Base-by-base conservation (phyloP, 2,329 filamentous ascomycete genomes). In the Pseudogymnoascus sp. region DNA sequence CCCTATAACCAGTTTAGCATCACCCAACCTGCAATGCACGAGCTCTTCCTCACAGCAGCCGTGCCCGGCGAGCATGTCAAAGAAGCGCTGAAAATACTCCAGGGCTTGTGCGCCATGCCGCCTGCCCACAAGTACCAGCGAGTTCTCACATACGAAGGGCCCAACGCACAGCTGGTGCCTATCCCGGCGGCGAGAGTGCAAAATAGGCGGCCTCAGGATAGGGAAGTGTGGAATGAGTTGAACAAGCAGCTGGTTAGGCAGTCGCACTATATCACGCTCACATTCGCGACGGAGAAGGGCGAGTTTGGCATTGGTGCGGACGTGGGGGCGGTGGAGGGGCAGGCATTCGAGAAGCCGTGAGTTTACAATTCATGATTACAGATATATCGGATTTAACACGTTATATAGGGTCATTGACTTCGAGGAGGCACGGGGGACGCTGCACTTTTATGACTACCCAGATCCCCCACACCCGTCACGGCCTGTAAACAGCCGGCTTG, bases 361-460 rank as follows among this genome's bases (percentile, higher is more conserved):
- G 61, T 62, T 26, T 11, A 49, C 1, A 4, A 29, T 39, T 10
- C 7, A 11, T 16, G 55, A 11, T 52, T 59, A 59, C 21, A 35
- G 62, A 64, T 5, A 59, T 7, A 55, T 29, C 21, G n/a, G 14
- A 60, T 31, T 41, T 65, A 37, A 65, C 19, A 60, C 26, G 26
- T 29, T 63, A 12, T 60, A 5, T n/a, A 67, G 66, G 16, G 29
- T 61, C 12, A 62, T 66, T 14, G 61, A 80, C 39, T 75, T 80
- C 41, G 78, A 82, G 64, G 68, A 72, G 5, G 70, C 73, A 0
- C 74, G 74, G 0, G 83, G 81, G 16, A 78, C 80, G 3, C 70
- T 87, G 63, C 75, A 80, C 49, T 88, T 83, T 82, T 80, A 76
- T 5, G 84, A 87, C 66, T 77, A 86, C 49, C 84, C 85, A 1